Evolutionary conservation across 495 filamentous ascomycete species (phyloP).

Genomic region (Annulohypoxylon bovei): DNA sequence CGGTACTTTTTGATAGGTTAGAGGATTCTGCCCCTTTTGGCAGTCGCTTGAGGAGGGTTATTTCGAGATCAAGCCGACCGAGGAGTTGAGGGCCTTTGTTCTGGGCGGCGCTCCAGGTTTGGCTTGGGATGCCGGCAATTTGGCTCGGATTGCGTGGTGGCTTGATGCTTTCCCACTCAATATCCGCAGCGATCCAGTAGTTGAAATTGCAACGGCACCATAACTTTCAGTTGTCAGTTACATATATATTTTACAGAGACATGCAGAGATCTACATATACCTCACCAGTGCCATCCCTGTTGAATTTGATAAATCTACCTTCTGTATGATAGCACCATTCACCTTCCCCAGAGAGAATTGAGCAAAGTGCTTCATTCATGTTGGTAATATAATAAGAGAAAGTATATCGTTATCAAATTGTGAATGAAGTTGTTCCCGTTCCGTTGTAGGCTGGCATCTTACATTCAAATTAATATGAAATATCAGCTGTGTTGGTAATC

Average conservation of each 20-base stretch:
- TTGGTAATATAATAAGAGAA: neutral
- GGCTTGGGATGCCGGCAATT: neutral
- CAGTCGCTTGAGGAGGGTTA: conserved; percentile 41
- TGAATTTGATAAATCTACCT: conserved; percentile 43
- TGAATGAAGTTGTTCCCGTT: neutral
- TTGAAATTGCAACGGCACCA: conserved; percentile 39
- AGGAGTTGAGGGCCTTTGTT: conserved; percentile 33
- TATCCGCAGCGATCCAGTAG: conserved; percentile 37
- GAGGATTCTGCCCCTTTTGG: conserved; percentile 13
- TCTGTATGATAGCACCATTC: conserved; percentile 34
- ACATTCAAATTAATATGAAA: no score
- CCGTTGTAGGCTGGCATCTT: no score
- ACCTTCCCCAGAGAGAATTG: conserved; percentile 42
- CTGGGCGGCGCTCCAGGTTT: conserved; percentile 16
- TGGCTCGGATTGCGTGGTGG: conserved; percentile 18
- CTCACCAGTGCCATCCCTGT: conserved; percentile 45
- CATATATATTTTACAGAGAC: neutral
- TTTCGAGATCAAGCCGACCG: conserved; percentile 43
- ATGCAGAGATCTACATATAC: conserved; percentile 27
- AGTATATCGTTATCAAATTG: no score
- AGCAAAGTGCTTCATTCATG: conserved; percentile 42
- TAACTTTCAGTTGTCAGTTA: conserved; percentile 38
- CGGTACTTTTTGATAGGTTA: conserved; percentile 13
- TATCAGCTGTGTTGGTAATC: no score
- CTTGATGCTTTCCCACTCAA: conserved; percentile 42